phyloP scores from a whole-genome alignment of 2,329 filamentous ascomycete species.

The Conoideocrella luteorostrata region DNA sequence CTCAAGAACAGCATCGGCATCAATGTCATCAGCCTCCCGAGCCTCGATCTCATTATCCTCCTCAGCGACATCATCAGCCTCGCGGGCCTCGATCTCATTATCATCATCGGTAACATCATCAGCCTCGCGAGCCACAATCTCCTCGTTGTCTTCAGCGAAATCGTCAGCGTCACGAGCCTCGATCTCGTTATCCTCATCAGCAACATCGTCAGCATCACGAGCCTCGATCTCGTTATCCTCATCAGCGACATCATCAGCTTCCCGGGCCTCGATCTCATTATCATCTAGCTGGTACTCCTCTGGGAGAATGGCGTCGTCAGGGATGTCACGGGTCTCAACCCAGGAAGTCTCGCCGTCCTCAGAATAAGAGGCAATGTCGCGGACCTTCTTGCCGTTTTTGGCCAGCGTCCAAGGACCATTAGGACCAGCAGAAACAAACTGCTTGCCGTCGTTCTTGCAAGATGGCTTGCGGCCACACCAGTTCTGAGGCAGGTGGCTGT shows the following conservation, averaged over 20 bases:
- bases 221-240: not conserved
- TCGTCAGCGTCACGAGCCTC: not conserved
- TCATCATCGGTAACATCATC: too few species aligned
- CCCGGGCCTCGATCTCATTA: not conserved
- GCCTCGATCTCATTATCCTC: too few species aligned
- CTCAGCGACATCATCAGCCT: too few species aligned
- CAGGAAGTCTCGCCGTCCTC: not conserved
- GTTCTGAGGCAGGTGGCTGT: not conserved
- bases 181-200: not conserved
- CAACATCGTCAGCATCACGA: not conserved
- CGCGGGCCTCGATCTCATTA: too few species aligned
- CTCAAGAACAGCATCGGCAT: too few species aligned
- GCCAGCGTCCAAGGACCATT: not conserved
- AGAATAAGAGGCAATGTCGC: constrained; percentile 1
- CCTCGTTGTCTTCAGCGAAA: too few species aligned
- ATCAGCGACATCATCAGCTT: not conserved
- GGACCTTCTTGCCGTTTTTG: not conserved
- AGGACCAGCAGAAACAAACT: not conserved
- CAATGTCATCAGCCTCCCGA: too few species aligned
- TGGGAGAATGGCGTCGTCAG: not conserved
- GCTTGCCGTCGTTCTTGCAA: constrained; percentile 2
- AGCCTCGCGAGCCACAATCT: too few species aligned
- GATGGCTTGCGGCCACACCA: not conserved
- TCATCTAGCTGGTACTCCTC: not conserved
- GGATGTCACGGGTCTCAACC: constrained; percentile 1